Evolutionary conservation across 805 yeast genomes (phyloP).

Genomic region (Candida pseudofarinosa): DNA sequence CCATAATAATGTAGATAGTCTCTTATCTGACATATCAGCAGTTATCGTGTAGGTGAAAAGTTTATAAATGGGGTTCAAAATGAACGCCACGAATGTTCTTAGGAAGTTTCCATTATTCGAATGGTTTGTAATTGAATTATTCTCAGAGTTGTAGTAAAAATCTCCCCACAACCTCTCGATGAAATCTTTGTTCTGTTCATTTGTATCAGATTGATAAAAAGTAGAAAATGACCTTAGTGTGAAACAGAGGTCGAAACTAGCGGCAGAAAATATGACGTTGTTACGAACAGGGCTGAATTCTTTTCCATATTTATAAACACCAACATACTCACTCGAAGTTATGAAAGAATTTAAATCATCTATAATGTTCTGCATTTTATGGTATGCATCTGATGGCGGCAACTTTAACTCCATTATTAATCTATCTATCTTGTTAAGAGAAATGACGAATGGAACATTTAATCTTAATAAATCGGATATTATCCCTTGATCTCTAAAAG

Average conservation of each 20-base stretch:
- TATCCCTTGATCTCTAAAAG: constrained; percentile 47
- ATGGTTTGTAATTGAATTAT: constrained; percentile 42
- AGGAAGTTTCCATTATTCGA: constrained; percentile 19
- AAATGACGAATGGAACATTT: constrained; percentile 51
- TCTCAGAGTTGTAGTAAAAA: constrained; percentile 42
- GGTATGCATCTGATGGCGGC: constrained; percentile 69
- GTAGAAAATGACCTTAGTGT: constrained; percentile 61
- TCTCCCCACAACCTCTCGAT: constrained; percentile 75
- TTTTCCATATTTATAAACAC: constrained; percentile 21
- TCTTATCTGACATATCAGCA: constrained; percentile 34
- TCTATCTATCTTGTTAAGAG: constrained; percentile 81
- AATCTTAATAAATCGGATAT: constrained; percentile 50
- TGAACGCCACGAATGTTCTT: constrained; percentile 57
- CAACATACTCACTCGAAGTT: constrained; percentile 22
- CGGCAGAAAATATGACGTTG: constrained; percentile 74
- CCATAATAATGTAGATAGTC: constrained; percentile 43
- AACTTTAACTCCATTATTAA: constrained; percentile 74
- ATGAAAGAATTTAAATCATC: constrained; percentile 62
- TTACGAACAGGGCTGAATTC: constrained; percentile 56
- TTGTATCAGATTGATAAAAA: constrained; percentile 27
- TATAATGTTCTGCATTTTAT: constrained; percentile 57
- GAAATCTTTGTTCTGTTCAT: constrained; percentile 35
- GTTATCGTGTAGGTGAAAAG: constrained; percentile 58
- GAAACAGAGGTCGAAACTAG: constrained; percentile 60
- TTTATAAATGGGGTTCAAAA: constrained; percentile 80